Conservation (phyloP, 192 early-diverging fungal species). For the Coemansia sp. region DNA sequence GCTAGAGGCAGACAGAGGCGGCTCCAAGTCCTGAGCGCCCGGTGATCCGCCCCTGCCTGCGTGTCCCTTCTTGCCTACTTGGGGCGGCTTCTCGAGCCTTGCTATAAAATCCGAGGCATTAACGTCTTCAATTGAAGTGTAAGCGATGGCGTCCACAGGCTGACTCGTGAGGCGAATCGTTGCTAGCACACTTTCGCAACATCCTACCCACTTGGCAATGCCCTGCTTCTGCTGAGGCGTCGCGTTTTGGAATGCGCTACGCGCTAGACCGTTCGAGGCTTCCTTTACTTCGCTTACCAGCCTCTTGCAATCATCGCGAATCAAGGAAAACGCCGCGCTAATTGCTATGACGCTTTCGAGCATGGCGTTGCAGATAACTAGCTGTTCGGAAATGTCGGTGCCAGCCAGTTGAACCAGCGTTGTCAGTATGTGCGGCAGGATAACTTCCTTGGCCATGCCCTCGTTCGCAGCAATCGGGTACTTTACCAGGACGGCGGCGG, state of each 20-base stretch:
- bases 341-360: slow-evolving; percentile 31
- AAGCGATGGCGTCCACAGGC: not conserved
- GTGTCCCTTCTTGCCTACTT: not conserved
- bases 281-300: slow-evolving; percentile 24
- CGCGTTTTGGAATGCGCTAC: not conserved
- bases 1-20: slow-evolving; percentile 1
- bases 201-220: slow-evolving; percentile 33
- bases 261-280: slow-evolving; percentile 16
- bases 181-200: slow-evolving; percentile 25
- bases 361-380: slow-evolving; percentile 42
- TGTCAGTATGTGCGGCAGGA: slow-evolving; percentile 50
- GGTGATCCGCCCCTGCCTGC: not conserved
- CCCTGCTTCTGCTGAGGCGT: slow-evolving; percentile 8
- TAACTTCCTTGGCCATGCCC: slow-evolving; percentile 52
- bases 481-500: slow-evolving; percentile 37
- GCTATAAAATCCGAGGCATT: slow-evolving; percentile 1
- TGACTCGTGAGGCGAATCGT: not conserved
- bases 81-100: slow-evolving; percentile 8
- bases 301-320: slow-evolving; percentile 29
- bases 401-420: slow-evolving; percentile 39
- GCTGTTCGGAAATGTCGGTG: slow-evolving; percentile 28
- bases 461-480: slow-evolving; percentile 49
- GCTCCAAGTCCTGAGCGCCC: slow-evolving; percentile 2
- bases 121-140: slow-evolving; percentile 16
- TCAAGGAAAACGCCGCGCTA: slow-evolving; percentile 16